Conservation (phyloP, 192 early-diverging fungal species). For the Thoreauomyces humboldtii region DNA sequence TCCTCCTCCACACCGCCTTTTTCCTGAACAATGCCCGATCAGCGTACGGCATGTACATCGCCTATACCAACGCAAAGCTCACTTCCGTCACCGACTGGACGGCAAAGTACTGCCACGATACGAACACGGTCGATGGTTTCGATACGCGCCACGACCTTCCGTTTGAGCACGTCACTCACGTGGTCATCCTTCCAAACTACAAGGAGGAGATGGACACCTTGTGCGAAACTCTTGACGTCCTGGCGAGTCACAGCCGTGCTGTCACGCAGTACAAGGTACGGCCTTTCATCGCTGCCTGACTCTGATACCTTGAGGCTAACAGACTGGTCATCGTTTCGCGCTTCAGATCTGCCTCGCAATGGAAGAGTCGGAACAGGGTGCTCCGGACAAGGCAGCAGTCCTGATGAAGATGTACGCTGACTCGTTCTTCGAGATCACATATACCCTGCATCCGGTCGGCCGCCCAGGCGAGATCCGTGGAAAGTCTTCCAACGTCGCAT, state of each 20-base stretch:
- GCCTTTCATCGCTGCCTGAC: slow-evolving; percentile 6
- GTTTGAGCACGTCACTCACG: slow-evolving; percentile 56
- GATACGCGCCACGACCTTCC: slow-evolving; percentile 53
- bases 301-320: too few species aligned
- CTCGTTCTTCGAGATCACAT: slow-evolving; percentile 66
- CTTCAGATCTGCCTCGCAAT: slow-evolving; percentile 64
- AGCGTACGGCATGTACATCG: slow-evolving; percentile 37
- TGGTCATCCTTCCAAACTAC: slow-evolving; percentile 74
- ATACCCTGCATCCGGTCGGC: slow-evolving; percentile 65
- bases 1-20: slow-evolving; percentile 40
- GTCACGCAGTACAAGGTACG: slow-evolving; percentile 54
- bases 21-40: slow-evolving; percentile 38
- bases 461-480: slow-evolving; percentile 68
- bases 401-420: slow-evolving; percentile 54
- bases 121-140: slow-evolving; percentile 33
- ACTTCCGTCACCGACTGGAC: slow-evolving; percentile 53
- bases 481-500: slow-evolving; percentile 72
- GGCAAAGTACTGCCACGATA: slow-evolving; percentile 41
- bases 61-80: slow-evolving; percentile 36
- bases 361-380: slow-evolving; percentile 66
- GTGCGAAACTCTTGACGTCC: slow-evolving; percentile 66
- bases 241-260: slow-evolving; percentile 55
- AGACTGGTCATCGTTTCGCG: too few species aligned
- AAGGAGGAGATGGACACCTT: slow-evolving; percentile 65
- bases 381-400: slow-evolving; percentile 52